Evolutionary conservation across 2,329 filamentous ascomycete genomes (phyloP).

Genomic region (Dendryphion nanum): DNA sequence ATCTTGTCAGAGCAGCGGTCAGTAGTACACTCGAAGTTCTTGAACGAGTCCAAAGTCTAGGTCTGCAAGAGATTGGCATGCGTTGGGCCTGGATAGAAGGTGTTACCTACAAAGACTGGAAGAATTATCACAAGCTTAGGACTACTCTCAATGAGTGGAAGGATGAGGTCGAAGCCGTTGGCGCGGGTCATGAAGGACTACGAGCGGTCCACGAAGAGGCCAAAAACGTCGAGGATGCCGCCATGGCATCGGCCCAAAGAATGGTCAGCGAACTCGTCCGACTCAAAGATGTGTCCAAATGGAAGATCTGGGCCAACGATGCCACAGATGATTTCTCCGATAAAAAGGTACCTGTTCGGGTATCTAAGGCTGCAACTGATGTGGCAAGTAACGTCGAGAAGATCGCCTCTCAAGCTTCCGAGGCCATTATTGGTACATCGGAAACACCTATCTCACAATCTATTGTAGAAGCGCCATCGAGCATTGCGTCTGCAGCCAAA

Average conservation of each 20-base stretch:
- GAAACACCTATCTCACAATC: slow-evolving; percentile 27
- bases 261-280: slow-evolving; percentile 77
- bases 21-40: slow-evolving; percentile 79
- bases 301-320: slow-evolving; percentile 78
- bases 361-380: slow-evolving; percentile 44
- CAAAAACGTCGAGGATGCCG: slow-evolving; percentile 70
- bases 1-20: slow-evolving; percentile 69
- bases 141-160: slow-evolving; percentile 82
- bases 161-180: slow-evolving; percentile 73
- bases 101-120: slow-evolving; percentile 96
- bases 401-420: slow-evolving; percentile 37
- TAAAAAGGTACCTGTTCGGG: slow-evolving; percentile 60
- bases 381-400: slow-evolving; percentile 40
- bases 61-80: slow-evolving; percentile 89
- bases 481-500: slow-evolving; percentile 39
- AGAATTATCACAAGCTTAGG: slow-evolving; percentile 87
- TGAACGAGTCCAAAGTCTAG: slow-evolving; percentile 77
- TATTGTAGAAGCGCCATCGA: slow-evolving; percentile 5
- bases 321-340: slow-evolving; percentile 75
- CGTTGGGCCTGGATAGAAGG: slow-evolving; percentile 94
- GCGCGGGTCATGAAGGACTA: slow-evolving; percentile 71
- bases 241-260: slow-evolving; percentile 75
- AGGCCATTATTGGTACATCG: slow-evolving; percentile 30
- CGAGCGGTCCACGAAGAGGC: slow-evolving; percentile 65
- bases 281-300: slow-evolving; percentile 79